Percentiles rank a stretch among this genome's conserved stretches.
These are phyloP conservation scores for Penicillium desertorum DNA, from an alignment of 495 filamentous ascomycete genomes.

Conservation along the genomic window DNA sequence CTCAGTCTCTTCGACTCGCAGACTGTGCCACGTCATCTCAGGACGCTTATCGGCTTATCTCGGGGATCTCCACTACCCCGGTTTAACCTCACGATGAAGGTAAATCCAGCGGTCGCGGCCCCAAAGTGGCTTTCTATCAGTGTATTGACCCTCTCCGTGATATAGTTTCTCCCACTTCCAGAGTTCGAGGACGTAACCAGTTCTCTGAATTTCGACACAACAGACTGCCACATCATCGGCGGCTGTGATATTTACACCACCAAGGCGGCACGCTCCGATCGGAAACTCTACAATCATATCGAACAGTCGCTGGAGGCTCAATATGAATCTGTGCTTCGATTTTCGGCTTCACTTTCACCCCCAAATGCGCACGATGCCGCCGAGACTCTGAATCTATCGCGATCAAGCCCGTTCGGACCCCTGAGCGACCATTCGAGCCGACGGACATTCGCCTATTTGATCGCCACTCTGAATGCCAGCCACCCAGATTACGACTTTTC, in stretches of 20 bases:
- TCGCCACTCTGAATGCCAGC: constrained; percentile 95
- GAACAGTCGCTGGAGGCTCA: constrained; percentile 83
- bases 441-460: constrained; percentile 90
- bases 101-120: constrained; percentile 11
- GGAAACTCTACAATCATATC: constrained; percentile 95
- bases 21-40: constrained; percentile 6
- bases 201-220: constrained; percentile 90
- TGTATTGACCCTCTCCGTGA: not conserved
- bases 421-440: constrained; percentile 83
- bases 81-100: constrained; percentile 29
- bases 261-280: constrained; percentile 89
- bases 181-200: constrained; percentile 84
- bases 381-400: constrained; percentile 67
- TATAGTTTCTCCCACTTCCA: constrained; percentile 84
- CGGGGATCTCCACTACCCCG: constrained; percentile 6
- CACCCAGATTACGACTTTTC: constrained; percentile 99
- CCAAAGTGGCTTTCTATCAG: not conserved
- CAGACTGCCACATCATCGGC: constrained; percentile 84
- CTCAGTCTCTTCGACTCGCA: not conserved
- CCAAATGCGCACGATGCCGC: constrained; percentile 58
- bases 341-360: constrained; percentile 78
- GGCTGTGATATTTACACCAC: constrained; percentile 96
- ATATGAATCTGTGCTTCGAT: constrained; percentile 79
- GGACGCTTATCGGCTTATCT: constrained; percentile 8
- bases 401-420: constrained; percentile 86